A percentile compares a stretch with the other conserved stretches of the same genome.
Evolutionary conservation across 345 rosid species (phyloP).

Genomic region (Linum usitatissimum): DNA sequence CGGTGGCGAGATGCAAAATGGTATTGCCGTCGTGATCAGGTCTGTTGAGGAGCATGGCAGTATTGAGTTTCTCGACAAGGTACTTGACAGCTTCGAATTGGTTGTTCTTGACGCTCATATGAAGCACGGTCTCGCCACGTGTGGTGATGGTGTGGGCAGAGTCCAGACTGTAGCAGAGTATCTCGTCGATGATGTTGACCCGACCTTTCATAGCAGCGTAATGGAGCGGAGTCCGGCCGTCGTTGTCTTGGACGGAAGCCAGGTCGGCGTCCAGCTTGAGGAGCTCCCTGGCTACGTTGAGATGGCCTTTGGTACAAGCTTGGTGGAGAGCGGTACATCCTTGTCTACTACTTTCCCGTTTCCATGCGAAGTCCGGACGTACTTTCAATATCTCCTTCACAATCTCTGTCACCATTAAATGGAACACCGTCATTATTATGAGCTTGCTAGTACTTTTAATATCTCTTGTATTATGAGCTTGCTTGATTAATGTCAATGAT

Average conservation of each 20-base stretch:
- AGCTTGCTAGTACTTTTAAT: too few relatives aligned
- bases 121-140: constrained; percentile 40
- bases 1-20: constrained; percentile 42
- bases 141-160: constrained; percentile 24
- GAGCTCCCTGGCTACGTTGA: constrained; percentile 34
- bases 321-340: constrained; percentile 36
- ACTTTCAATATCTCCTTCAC: constrained; percentile 25
- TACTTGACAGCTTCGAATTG: constrained; percentile 34
- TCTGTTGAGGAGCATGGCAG: constrained; percentile 19
- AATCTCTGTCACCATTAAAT: constrained; percentile 21
- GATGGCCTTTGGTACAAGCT: constrained; percentile 39
- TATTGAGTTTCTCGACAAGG: constrained; percentile 25
- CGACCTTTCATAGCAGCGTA: constrained; percentile 42
- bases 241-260: constrained; percentile 22
- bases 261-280: constrained; percentile 27
- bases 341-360: constrained; percentile 12
- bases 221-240: constrained; percentile 45
- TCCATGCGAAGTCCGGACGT: constrained; percentile 31
- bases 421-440: too few relatives aligned
- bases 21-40: constrained; percentile 42
- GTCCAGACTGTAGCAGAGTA: constrained; percentile 24
- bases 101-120: constrained; percentile 36
- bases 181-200: constrained; percentile 32
- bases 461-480: too few relatives aligned
- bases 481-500: too few relatives aligned